phyloP scores from a whole-genome alignment of 441 rosid genomes.

The Lagerstroemia fauriei region DNA sequence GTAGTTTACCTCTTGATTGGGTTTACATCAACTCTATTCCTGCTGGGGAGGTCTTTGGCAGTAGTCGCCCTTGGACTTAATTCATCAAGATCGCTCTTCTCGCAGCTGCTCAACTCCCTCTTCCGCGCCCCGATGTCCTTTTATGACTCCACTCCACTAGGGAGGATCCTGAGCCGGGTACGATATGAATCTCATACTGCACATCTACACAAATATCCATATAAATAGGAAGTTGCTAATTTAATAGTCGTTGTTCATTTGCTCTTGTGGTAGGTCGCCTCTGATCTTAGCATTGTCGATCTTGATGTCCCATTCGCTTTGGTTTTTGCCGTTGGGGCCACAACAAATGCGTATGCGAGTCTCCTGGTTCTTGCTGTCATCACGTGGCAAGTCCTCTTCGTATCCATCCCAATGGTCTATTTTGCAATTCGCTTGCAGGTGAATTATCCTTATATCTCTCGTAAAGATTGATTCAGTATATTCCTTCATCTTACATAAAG shows the following conservation, averaged over 20 bases:
- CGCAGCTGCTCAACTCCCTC: conserved; percentile 80
- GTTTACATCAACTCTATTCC: conserved; percentile 42
- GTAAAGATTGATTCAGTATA: background rate
- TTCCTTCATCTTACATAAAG: background rate
- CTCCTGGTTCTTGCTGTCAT: conserved; percentile 81
- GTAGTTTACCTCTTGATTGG: conserved; percentile 73
- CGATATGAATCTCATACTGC: background rate
- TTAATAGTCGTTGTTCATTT: background rate
- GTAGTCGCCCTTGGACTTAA: conserved; percentile 58
- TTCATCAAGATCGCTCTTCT: conserved; percentile 76
- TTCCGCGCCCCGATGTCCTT: conserved; percentile 93
- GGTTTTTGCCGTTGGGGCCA: conserved; percentile 60
- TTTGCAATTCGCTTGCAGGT: conserved; percentile 69
- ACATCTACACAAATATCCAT: background rate
- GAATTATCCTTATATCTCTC: conserved; percentile 49
- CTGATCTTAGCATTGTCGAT: conserved; percentile 89
- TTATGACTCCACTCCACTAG: conserved; percentile 92
- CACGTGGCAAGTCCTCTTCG: conserved; percentile 91
- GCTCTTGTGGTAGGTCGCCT: conserved; percentile 52
- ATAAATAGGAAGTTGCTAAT: background rate
- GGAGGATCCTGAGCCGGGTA: conserved; percentile 93
- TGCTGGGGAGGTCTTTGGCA: conserved; percentile 56
- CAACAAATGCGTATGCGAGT: conserved; percentile 56
- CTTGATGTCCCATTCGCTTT: conserved; percentile 79
- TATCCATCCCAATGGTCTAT: conserved; percentile 69